Evolutionary conservation across 2,329 filamentous ascomycete genomes (phyloP).

Genomic region (Colletotrichum higginsianum): DNA sequence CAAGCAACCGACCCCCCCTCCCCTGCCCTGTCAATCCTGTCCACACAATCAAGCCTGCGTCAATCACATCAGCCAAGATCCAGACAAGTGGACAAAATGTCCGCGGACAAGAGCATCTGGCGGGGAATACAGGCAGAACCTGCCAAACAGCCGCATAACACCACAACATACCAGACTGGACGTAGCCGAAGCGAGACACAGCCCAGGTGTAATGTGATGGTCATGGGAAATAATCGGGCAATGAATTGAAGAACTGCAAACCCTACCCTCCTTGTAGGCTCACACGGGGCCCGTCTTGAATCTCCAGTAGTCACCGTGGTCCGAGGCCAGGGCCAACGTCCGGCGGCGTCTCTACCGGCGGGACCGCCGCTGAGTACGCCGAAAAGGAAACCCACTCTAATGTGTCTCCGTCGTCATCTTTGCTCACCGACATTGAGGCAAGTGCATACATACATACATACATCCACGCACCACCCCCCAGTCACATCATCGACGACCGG

Average conservation of each 20-base stretch:
- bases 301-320: no score
- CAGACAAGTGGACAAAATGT: no score
- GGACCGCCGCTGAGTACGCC: background rate
- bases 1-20: background rate
- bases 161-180: no score
- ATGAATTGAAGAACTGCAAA: no score
- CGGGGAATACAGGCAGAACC: no score
- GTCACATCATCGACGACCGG: background rate
- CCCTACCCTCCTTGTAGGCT: no score
- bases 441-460: background rate
- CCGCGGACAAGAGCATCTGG: no score
- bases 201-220: no score
- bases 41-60: background rate
- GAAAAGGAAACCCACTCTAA: background rate
- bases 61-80: background rate
- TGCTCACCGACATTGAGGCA: conserved; percentile 34
- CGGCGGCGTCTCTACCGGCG: background rate
- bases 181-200: no score
- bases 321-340: background rate
- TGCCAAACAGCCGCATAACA: no score
- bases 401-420: background rate
- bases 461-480: no score
- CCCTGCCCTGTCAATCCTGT: background rate
- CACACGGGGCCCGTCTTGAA: background rate
- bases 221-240: no score